These are phyloP conservation scores for Kwoniella europaea DNA, from an alignment of 768 basidiomycete species.

Conservation along the genomic window DNA sequence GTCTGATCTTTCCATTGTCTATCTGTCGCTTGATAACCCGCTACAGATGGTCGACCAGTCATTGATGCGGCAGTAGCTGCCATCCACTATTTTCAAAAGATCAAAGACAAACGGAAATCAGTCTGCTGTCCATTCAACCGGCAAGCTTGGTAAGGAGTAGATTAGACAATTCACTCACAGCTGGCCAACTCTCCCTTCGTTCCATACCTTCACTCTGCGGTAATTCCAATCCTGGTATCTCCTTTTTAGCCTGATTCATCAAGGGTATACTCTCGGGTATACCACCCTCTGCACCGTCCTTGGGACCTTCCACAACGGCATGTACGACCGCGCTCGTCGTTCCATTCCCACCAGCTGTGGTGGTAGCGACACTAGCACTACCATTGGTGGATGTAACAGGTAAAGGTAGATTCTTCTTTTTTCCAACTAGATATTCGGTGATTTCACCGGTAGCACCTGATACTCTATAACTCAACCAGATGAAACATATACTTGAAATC, in stretches of 20 bases:
- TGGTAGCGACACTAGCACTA: neutral
- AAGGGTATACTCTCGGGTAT: conserved; percentile 56
- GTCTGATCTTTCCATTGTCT: conserved; percentile 60
- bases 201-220: conserved; percentile 24
- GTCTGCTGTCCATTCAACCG: too few species aligned
- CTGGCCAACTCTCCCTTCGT: conserved; percentile 36
- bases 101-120: too few species aligned
- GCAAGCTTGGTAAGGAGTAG: neutral
- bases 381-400: conserved; percentile 36
- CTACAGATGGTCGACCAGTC: conserved; percentile 23
- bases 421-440: conserved; percentile 64
- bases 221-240: conserved; percentile 15
- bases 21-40: conserved; percentile 24
- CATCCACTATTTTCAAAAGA: conserved; percentile 51
- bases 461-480: conserved; percentile 78
- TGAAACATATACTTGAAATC: conserved; percentile 74
- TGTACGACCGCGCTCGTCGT: conserved; percentile 16
- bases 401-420: conserved; percentile 37
- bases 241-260: conserved; percentile 50
- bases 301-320: conserved; percentile 39
- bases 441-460: conserved; percentile 76
- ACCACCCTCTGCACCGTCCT: conserved; percentile 39
- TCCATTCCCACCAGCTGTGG: neutral
- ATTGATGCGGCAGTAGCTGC: conserved; percentile 35
- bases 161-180: conserved; percentile 35